These are phyloP conservation scores for Solanum megistacrolobum DNA, from an alignment of 257 asterid genomes.

Conservation along the genomic window DNA sequence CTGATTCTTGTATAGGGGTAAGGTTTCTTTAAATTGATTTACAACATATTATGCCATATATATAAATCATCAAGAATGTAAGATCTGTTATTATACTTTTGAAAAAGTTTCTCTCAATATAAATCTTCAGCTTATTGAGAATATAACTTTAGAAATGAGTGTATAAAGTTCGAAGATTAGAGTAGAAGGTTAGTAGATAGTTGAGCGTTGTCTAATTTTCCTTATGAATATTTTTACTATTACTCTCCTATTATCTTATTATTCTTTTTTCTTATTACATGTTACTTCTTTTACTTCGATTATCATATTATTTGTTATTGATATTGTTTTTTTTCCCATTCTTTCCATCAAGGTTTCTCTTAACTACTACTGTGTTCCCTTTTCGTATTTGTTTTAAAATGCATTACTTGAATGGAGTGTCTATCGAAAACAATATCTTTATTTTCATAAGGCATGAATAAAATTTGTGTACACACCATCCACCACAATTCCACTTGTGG, in stretches of 20 bases:
- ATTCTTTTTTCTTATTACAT: too few relatives aligned
- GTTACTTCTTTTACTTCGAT: too few relatives aligned
- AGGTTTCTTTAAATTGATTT: too few relatives aligned
- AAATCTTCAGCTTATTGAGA: background rate
- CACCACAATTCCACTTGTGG: background rate
- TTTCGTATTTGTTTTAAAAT: background rate
- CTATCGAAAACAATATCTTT: background rate
- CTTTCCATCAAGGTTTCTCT: background rate
- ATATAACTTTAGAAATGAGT: background rate
- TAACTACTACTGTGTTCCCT: background rate
- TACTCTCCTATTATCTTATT: background rate
- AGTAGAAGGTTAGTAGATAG: background rate
- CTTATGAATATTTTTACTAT: background rate
- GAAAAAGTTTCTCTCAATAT: background rate
- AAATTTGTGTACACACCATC: background rate
- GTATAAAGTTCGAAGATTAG: background rate
- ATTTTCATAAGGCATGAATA: accelerated
- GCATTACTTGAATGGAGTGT: background rate
- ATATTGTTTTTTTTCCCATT: background rate
- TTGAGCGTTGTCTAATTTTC: too few relatives aligned
- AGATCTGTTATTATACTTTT: background rate
- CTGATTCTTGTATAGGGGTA: too few relatives aligned
- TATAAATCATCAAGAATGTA: too few relatives aligned
- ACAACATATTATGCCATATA: too few relatives aligned
- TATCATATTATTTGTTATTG: background rate